Conservation (phyloP, 345 rosid genomes). For the Eucalyptus curtisii region DNA sequence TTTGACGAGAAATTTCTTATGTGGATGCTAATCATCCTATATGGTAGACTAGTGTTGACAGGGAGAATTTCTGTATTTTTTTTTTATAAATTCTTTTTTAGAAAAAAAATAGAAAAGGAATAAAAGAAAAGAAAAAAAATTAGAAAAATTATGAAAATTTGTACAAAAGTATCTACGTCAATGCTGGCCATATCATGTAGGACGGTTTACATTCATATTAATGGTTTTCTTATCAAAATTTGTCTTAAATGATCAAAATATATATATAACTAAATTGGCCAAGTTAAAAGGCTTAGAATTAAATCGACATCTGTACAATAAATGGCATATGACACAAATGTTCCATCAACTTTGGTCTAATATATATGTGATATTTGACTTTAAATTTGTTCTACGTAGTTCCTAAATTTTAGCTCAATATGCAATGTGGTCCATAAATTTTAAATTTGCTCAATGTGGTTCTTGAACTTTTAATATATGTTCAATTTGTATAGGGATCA, state of each 20-base stretch:
- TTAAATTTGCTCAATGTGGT: too few relatives aligned
- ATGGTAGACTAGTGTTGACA: rapidly evolving
- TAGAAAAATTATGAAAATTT: too few relatives aligned
- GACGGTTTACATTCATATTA: rapidly evolving
- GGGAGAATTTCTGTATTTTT: too few relatives aligned
- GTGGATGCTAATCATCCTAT: rapidly evolving
- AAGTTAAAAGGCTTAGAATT: background rate
- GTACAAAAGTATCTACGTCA: rapidly evolving
- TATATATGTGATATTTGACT: rapidly evolving
- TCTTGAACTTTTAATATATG: rapidly evolving
- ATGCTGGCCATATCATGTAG: rapidly evolving
- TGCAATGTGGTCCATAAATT: too few relatives aligned
- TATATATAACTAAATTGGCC: rapidly evolving
- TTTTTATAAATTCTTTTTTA: too few relatives aligned
- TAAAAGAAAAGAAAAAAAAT: rapidly evolving
- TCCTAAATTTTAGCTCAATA: too few relatives aligned
- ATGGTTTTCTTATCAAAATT: rapidly evolving
- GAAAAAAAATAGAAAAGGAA: background rate
- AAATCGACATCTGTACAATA: rapidly evolving
- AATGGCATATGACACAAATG: too few relatives aligned
- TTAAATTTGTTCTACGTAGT: rapidly evolving
- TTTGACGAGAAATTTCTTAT: rapidly evolving
- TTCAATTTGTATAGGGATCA: too few relatives aligned
- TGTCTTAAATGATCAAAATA: rapidly evolving
- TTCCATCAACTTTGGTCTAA: too few relatives aligned